Evolutionary conservation across 202 grass and related monocot species (phyloP), one percentile per base, ranked within the genome.

Genomic region (Brachypodium distachyon): DNA sequence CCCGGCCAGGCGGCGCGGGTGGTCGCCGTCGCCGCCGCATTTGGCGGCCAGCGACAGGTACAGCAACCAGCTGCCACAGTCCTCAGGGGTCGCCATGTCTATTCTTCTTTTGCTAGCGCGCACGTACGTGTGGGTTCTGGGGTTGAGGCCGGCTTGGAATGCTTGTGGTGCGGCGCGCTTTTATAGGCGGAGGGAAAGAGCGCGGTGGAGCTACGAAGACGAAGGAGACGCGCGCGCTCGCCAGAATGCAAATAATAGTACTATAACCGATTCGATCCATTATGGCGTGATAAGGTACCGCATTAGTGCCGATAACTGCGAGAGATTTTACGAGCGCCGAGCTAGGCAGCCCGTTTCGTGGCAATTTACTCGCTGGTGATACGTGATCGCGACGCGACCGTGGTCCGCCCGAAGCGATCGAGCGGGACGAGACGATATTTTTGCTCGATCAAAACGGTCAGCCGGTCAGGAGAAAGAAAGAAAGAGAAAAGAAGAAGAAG

Each of bases 1-100:
- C 2, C 77, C 41, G 3, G 85, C 72, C 4, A 97, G 65, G 26
- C 82, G 82, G 43, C 42, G 56, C 0, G 91, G 57, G 29, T 83
- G 39, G 9, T 61, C 82, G 40, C 73, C 78, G 9, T 61, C 82
- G 40, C 73, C 78, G 48, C 68, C 72, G 83, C 88, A 92, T 80
- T 84, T 83, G 28, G 91, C 65, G 12, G 86, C 84, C 0, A 90
- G 64, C 19, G 95, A 88, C 0, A 94, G 80, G 76, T 84, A 92
- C 1, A 94, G 62, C 27, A 86, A 23, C 89, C 82, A 98, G 44
- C 78, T 72, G 29, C 84, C 77, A 2, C 52, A 47, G 43, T 90
- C 87, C 4, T 75, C 63, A 16, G 67, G 25, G 0, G 89, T 73
- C 49, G 72, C 87, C 94, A 97, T 94, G 75, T n/a, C n/a, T 52